Conservation (phyloP, 805 yeast species). For the Candida piceae region DNA sequence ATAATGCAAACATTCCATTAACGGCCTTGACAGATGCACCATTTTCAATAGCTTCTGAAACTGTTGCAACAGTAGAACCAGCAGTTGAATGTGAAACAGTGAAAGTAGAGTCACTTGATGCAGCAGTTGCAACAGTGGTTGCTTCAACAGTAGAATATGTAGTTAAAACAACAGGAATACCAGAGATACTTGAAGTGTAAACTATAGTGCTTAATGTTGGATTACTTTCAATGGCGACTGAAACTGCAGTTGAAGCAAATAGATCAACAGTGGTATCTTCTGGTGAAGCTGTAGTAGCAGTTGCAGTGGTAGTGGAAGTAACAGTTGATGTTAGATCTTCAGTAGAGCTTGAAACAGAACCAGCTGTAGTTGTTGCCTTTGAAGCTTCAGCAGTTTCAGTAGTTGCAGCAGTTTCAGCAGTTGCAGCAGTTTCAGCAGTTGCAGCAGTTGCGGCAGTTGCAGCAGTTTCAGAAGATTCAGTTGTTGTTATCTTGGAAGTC, state of each 20-base stretch:
- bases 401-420: constrained; percentile 2
- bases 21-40: too few relatives aligned
- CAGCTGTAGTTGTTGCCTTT: constrained; percentile 3
- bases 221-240: constrained; percentile 14
- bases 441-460: constrained; percentile 1
- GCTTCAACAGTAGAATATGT: constrained; percentile 12
- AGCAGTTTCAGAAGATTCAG: too few relatives aligned
- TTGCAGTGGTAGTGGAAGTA: constrained; percentile 4
- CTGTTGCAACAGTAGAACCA: constrained; percentile 12
- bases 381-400: constrained; percentile 2
- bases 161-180: constrained; percentile 22
- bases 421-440: constrained; percentile 2
- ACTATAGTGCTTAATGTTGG: constrained; percentile 12
- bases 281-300: constrained; percentile 1
- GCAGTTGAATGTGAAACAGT: constrained; percentile 9
- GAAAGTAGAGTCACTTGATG: constrained; percentile 6
- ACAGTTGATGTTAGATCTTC: constrained; percentile 7
- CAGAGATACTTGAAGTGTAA: constrained; percentile 24
- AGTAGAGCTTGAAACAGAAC: constrained; percentile 1
- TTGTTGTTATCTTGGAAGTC: too few relatives aligned
- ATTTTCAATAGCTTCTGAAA: constrained; percentile 3
- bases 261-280: constrained; percentile 16
- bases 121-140: constrained; percentile 4
- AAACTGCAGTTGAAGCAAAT: constrained; percentile 15
- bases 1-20: constrained; percentile 1